Percentiles rank a stretch among this genome's conserved stretches.
These are phyloP conservation scores for Periconia digitata DNA, from an alignment of 2,329 filamentous ascomycete species.

Conservation along the genomic window DNA sequence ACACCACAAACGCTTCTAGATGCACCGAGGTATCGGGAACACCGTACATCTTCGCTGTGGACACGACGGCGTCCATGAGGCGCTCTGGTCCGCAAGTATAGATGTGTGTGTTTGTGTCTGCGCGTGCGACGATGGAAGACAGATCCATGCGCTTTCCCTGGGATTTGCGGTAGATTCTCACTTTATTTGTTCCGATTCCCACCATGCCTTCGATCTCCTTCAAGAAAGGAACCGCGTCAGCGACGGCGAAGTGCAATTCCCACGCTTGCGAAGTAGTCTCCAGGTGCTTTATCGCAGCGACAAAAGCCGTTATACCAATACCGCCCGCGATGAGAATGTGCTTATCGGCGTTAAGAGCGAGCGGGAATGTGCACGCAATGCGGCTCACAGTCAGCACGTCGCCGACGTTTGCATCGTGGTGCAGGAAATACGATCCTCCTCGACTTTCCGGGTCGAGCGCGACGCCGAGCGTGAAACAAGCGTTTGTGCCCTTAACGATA, in stretches of 20 bases:
- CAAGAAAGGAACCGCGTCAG: constrained; percentile 58
- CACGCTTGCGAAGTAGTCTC: constrained; percentile 41
- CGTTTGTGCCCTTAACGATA: constrained; percentile 54
- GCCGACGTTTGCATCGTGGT: constrained; percentile 51
- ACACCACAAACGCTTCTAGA: constrained; percentile 61
- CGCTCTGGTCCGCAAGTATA: constrained; percentile 63
- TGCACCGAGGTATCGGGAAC: constrained; percentile 58
- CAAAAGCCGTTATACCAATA: constrained; percentile 67
- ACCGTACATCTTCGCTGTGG: constrained; percentile 45
- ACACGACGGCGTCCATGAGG: constrained; percentile 57
- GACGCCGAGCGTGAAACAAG: constrained; percentile 60
- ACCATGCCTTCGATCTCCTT: no score
- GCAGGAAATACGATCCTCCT: constrained; percentile 64
- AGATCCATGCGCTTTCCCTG: constrained; percentile 58
- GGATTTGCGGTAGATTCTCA: constrained; percentile 59
- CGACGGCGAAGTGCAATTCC: constrained; percentile 61
- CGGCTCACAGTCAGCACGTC: constrained; percentile 55
- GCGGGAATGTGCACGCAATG: constrained; percentile 54
- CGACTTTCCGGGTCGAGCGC: constrained; percentile 58
- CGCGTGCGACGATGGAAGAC: constrained; percentile 45
- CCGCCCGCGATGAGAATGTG: constrained; percentile 67
- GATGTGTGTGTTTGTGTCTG: constrained; percentile 58
- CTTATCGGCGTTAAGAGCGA: constrained; percentile 52
- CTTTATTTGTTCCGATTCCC: background rate
- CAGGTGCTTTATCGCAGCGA: constrained; percentile 50